These are phyloP conservation scores for Globisporangium sylvaticum DNA, from an alignment of 352 stramenopile species.

Conservation along the genomic window DNA sequence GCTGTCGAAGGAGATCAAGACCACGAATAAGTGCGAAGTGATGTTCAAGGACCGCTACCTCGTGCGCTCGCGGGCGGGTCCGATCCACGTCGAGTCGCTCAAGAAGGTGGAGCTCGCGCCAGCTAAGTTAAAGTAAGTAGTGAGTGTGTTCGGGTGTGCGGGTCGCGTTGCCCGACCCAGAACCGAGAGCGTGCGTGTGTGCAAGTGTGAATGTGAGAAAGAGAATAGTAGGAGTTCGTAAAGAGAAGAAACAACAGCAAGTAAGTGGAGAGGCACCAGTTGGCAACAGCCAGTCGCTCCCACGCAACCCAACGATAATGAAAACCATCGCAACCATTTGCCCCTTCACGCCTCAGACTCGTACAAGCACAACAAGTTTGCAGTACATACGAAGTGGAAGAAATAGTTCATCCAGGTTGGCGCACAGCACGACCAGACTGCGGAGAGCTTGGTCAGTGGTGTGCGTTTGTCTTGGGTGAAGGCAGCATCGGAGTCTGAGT, in stretches of 20 bases:
- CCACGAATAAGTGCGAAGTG: constrained; percentile 71
- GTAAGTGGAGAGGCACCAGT: not conserved
- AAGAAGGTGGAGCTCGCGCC: constrained; percentile 39
- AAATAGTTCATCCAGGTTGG: no score
- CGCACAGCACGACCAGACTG: no score
- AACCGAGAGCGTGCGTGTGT: not conserved
- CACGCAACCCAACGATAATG: not conserved
- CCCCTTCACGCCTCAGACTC: no score
- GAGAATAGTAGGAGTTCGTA: not conserved
- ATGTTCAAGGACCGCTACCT: constrained; percentile 63
- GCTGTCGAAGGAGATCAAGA: constrained; percentile 70
- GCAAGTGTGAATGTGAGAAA: not conserved
- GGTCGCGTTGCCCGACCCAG: not conserved
- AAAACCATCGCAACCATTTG: not conserved
- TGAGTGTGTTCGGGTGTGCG: not conserved
- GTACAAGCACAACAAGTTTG: no score
- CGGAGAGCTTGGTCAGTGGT: no score
- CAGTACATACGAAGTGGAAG: no score
- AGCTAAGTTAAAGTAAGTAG: constrained; percentile 18
- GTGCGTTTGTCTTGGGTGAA: no score
- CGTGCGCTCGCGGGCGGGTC: constrained; percentile 48
- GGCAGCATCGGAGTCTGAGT: no score
- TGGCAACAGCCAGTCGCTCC: not conserved
- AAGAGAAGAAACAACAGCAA: not conserved
- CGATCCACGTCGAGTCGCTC: constrained; percentile 58